A percentile compares a stretch with the other conserved stretches of the same genome.
phyloP scores from a whole-genome alignment of 192 early-diverging fungal genomes.

The Mortierella hygrophila region DNA sequence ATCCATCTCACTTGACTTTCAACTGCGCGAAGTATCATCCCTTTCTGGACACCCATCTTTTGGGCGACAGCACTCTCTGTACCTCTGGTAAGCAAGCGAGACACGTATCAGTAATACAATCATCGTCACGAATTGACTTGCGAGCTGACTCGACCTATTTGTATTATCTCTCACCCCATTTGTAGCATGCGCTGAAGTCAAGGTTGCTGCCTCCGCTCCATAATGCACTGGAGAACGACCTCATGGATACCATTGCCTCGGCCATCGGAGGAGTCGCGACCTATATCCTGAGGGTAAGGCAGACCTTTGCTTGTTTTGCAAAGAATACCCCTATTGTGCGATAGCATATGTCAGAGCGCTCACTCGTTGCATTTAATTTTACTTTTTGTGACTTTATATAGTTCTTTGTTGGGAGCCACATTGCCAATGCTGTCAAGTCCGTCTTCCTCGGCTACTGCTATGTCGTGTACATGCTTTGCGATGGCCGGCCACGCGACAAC shows the following conservation, averaged over 20 bases:
- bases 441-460: constrained; percentile 37
- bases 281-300: constrained; percentile 29
- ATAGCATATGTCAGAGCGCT: constrained; percentile 2
- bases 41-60: constrained; percentile 52
- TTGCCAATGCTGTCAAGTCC: constrained; percentile 20
- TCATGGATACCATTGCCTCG: constrained; percentile 29
- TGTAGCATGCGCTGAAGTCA: constrained; percentile 44
- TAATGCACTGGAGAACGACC: constrained; percentile 36
- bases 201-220: constrained; percentile 15
- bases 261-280: constrained; percentile 19
- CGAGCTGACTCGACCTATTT: neutral
- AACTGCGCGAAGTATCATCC: constrained; percentile 22
- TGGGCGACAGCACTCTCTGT: constrained; percentile 51
- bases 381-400: constrained; percentile 5
- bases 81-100: constrained; percentile 27
- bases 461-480: constrained; percentile 32
- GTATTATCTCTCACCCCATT: neutral
- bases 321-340: neutral
- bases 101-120: neutral
- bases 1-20: neutral
- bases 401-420: constrained; percentile 44
- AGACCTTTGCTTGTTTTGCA: neutral
- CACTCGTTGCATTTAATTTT: neutral
- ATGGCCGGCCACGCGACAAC: constrained; percentile 11
- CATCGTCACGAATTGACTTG: neutral